phyloP scores from a whole-genome alignment of 352 stramenopile genomes.

The Phytophthora parvispora region DNA sequence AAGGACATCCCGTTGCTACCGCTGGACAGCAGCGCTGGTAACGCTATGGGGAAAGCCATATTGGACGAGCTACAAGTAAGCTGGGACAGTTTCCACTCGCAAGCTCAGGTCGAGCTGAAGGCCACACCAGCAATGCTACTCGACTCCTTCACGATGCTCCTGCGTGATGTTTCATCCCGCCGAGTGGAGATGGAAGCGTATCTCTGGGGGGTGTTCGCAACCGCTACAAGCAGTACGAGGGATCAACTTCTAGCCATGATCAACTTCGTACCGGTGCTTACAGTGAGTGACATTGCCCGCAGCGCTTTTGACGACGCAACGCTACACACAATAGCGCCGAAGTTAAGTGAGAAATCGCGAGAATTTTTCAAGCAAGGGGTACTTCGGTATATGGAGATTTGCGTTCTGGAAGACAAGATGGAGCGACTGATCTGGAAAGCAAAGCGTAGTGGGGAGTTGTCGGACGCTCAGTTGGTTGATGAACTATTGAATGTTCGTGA shows the following conservation, averaged over 20 bases:
- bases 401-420: slow-evolving; percentile 83
- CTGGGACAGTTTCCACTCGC: slow-evolving; percentile 46
- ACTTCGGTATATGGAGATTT: slow-evolving; percentile 65
- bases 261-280: slow-evolving; percentile 40
- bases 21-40: slow-evolving; percentile 21
- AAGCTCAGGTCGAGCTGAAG: slow-evolving; percentile 18
- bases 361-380: slow-evolving; percentile 24
- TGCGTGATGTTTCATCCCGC: slow-evolving; percentile 26
- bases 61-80: slow-evolving; percentile 48
- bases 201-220: slow-evolving; percentile 7
- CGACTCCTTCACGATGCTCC: slow-evolving; percentile 8
- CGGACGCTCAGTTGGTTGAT: slow-evolving; percentile 48
- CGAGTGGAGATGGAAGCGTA: slow-evolving; percentile 26
- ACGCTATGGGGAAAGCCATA: slow-evolving; percentile 49
- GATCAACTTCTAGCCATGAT: slow-evolving; percentile 25
- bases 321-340: slow-evolving; percentile 37
- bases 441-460: slow-evolving; percentile 1
- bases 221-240: slow-evolving; percentile 5
- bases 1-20: slow-evolving; percentile 19
- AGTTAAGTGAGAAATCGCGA: slow-evolving; percentile 24
- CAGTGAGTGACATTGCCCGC: slow-evolving; percentile 45
- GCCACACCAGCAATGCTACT: not conserved
- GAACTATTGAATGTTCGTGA: slow-evolving; percentile 59
- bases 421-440: slow-evolving; percentile 40
- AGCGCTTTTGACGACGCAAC: slow-evolving; percentile 47